Percentiles rank a stretch among this genome's conserved stretches.
Conservation (phyloP, 2,329 filamentous ascomycete genomes). For the Ophiocordyceps australis region DNA sequence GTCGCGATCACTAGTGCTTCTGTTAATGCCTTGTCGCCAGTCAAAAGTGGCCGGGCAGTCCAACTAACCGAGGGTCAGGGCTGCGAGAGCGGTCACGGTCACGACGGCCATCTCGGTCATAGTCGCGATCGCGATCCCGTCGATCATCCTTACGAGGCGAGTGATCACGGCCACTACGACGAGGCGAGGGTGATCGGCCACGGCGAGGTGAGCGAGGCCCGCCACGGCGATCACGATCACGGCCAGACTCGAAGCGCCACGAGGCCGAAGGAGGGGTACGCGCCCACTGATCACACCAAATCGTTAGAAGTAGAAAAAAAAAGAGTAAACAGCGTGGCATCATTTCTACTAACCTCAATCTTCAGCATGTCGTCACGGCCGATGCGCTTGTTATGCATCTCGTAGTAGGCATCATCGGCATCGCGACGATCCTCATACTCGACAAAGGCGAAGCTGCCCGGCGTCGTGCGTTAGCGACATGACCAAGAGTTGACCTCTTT, state of each 20-base stretch:
- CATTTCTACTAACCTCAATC: conserved; percentile 70
- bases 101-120: conserved; percentile 57
- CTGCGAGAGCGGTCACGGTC: conserved; percentile 63
- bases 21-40: neutral
- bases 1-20: conserved; percentile 26
- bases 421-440: conserved; percentile 98
- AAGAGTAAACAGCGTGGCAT: neutral
- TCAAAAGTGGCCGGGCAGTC: neutral
- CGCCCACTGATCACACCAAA: conserved; percentile 57
- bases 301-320: conserved; percentile 1
- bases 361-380: conserved; percentile 90
- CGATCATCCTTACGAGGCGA: conserved; percentile 83
- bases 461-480: no score
- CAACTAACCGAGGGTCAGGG: conserved; percentile 39
- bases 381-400: conserved; percentile 99
- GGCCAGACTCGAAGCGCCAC: conserved; percentile 92
- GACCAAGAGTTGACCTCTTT: no score
- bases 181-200: conserved; percentile 61
- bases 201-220: conserved; percentile 44
- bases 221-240: conserved; percentile 47
- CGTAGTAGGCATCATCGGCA: conserved; percentile 96
- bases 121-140: conserved; percentile 31
- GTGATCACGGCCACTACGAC: conserved; percentile 59
- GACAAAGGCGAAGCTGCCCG: conserved; percentile 96
- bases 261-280: conserved; percentile 94